Conservation (phyloP, 73 alveolate genomes). For the Durusdinium trenchii region DNA sequence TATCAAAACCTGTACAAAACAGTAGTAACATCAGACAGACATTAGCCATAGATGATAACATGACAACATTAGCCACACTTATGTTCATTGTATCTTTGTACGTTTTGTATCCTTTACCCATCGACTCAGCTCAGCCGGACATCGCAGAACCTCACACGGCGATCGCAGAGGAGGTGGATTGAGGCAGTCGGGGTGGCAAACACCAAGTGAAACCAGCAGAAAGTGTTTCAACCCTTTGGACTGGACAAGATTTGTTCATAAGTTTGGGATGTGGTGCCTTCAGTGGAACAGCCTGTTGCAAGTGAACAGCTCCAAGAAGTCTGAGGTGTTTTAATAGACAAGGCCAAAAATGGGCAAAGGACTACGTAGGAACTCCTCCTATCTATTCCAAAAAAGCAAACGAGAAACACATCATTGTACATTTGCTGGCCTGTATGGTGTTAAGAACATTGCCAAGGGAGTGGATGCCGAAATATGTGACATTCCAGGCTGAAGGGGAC, state of each 20-base stretch:
- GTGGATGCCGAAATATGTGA: too few species aligned
- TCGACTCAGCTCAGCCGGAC: background rate
- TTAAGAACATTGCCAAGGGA: background rate
- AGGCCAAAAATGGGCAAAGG: background rate
- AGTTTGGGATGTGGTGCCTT: background rate
- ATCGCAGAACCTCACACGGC: constrained; percentile 71
- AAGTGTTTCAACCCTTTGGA: too few species aligned
- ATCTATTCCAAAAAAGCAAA: background rate
- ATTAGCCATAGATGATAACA: background rate
- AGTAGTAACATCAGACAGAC: background rate
- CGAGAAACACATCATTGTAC: background rate
- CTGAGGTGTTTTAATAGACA: background rate
- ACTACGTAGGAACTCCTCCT: background rate
- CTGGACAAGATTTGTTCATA: background rate
- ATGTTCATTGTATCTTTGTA: background rate
- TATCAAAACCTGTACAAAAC: background rate
- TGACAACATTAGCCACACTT: background rate
- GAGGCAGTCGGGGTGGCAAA: background rate
- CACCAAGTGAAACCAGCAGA: background rate
- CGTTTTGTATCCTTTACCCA: too few species aligned
- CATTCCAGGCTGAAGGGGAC: constrained; percentile 49
- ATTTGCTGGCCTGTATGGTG: background rate
- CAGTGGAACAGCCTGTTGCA: background rate
- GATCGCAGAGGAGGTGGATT: constrained; percentile 88
- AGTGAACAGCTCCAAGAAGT: background rate